These are phyloP conservation scores for Alternaria infectoria DNA, from an alignment of 2,329 filamentous ascomycete genomes.

Conservation along the genomic window DNA sequence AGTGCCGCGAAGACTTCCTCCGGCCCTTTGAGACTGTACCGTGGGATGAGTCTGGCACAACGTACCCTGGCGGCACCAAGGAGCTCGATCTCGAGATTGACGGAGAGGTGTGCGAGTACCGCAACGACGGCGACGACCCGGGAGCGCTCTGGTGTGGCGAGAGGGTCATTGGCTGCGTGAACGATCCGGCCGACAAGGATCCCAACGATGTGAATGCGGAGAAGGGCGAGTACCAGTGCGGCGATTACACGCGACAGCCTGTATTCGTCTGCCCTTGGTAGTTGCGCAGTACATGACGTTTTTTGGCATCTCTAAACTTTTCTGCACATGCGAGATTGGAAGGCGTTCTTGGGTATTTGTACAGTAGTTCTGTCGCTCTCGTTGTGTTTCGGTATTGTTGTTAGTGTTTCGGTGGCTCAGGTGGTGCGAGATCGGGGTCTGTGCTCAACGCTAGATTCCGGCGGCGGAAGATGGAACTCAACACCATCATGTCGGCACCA, in stretches of 20 bases:
- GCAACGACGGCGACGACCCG: background rate
- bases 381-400: background rate
- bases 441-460: background rate
- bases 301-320: background rate
- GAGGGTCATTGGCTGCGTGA: background rate
- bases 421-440: background rate
- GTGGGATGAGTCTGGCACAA: background rate
- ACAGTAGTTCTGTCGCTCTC: background rate
- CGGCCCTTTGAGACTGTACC: background rate
- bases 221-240: constrained; percentile 10
- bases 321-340: background rate
- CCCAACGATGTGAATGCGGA: background rate
- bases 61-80: background rate
- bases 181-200: background rate
- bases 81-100: background rate
- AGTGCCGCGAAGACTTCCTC: background rate
- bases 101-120: background rate
- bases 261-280: constrained; percentile 2
- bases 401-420: background rate
- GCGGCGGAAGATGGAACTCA: background rate
- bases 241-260: constrained; percentile 11
- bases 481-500: background rate
- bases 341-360: background rate
- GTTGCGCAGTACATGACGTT: background rate
- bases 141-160: background rate